Percentiles rank a stretch among this genome's conserved stretches.
Conservation (phyloP, 176 grass and related monocot species). For the Oryza brachyantha region DNA sequence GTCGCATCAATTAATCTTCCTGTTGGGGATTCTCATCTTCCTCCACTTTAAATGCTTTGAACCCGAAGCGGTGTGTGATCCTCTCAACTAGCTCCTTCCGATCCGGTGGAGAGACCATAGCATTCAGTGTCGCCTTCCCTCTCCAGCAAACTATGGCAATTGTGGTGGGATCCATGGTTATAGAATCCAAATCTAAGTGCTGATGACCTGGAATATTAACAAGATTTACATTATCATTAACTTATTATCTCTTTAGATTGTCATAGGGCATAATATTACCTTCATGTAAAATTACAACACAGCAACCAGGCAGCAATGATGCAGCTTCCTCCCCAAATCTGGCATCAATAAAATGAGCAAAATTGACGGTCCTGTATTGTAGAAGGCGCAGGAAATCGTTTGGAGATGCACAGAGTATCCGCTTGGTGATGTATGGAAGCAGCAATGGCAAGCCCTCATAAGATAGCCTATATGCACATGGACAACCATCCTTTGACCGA, state of each 20-base stretch:
- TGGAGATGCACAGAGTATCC: constrained; percentile 59
- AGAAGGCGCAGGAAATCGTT: constrained; percentile 69
- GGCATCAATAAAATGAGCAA: constrained; percentile 51
- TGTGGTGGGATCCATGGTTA: constrained; percentile 47
- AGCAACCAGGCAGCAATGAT: constrained; percentile 66
- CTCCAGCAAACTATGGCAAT: constrained; percentile 93
- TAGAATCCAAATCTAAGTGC: constrained; percentile 8
- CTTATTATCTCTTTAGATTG: background rate
- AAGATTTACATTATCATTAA: background rate
- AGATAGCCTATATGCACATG: constrained; percentile 80
- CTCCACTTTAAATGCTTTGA: background rate
- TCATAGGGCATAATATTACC: constrained; percentile 34
- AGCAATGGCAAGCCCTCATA: constrained; percentile 78
- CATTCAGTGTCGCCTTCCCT: constrained; percentile 76
- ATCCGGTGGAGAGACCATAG: constrained; percentile 77
- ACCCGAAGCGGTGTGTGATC: constrained; percentile 43
- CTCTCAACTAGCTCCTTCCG: constrained; percentile 81
- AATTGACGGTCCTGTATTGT: constrained; percentile 65
- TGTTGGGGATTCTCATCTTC: background rate
- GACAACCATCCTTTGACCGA: constrained; percentile 65
- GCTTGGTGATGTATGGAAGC: constrained; percentile 65
- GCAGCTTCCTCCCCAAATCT: constrained; percentile 55
- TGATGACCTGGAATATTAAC: constrained; percentile 39
- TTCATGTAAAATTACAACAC: constrained; percentile 63
- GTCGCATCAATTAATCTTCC: constrained; percentile 9